Evolutionary conservation across 495 filamentous ascomycete species (phyloP).

Genomic region (Xylaria acuta): DNA sequence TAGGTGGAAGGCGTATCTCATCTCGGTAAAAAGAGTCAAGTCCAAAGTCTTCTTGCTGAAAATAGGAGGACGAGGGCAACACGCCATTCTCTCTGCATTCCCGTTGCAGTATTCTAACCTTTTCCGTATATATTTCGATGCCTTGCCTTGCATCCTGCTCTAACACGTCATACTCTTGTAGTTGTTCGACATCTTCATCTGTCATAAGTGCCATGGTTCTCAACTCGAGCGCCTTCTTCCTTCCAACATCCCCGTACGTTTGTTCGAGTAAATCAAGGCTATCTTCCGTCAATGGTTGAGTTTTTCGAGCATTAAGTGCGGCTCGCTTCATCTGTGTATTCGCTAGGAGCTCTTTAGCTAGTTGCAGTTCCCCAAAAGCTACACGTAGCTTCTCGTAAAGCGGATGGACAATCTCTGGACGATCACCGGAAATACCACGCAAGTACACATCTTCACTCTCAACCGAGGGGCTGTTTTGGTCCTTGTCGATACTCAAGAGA

Average conservation of each 20-base stretch:
- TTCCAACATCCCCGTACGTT: slow-evolving; percentile 38
- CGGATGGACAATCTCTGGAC: slow-evolving; percentile 36
- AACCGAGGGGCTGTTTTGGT: slow-evolving; percentile 28
- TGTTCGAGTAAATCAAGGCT: slow-evolving; percentile 37
- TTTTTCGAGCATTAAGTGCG: slow-evolving; percentile 35
- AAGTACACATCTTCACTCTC: slow-evolving; percentile 33
- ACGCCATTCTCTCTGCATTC: slow-evolving; percentile 36
- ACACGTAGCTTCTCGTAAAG: slow-evolving; percentile 38
- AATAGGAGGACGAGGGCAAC: slow-evolving; percentile 34
- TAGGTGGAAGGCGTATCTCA: slow-evolving; percentile 33
- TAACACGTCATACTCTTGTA: slow-evolving; percentile 36
- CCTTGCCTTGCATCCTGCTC: slow-evolving; percentile 33
- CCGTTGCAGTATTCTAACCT: slow-evolving; percentile 28
- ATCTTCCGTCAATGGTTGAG: slow-evolving; percentile 35
- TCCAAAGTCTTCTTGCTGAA: slow-evolving; percentile 34
- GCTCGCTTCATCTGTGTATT: slow-evolving; percentile 42
- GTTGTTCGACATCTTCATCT: slow-evolving; percentile 37
- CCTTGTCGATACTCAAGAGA: slow-evolving; percentile 27
- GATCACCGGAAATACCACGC: slow-evolving; percentile 39
- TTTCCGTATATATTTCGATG: slow-evolving; percentile 35
- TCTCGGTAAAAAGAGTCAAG: slow-evolving; percentile 34
- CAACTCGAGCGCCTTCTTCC: slow-evolving; percentile 38
- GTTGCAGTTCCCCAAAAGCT: slow-evolving; percentile 37
- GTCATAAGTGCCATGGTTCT: slow-evolving; percentile 36
- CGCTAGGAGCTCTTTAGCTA: slow-evolving; percentile 38